Evolutionary conservation across 106 monocot genomes (phyloP).

Genomic region (Gastrodia elata): DNA sequence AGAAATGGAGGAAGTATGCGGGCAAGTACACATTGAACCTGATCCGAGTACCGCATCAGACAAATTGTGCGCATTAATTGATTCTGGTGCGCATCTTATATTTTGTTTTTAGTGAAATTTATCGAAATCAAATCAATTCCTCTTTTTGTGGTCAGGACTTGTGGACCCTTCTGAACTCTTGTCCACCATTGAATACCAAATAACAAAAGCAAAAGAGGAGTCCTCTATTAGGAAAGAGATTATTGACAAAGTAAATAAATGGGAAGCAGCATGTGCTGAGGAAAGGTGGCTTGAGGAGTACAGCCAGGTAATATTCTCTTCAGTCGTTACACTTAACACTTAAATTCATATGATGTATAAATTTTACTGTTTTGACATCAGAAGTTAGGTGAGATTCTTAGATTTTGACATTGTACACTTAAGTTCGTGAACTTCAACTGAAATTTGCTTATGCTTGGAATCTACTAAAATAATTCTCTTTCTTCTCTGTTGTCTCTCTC

Average conservation of each 20-base stretch:
- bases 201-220: conserved; percentile 56
- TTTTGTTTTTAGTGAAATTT: background rate
- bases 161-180: conserved; percentile 80
- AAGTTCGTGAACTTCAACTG: background rate
- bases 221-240: conserved; percentile 53
- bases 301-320: conserved; percentile 31
- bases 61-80: conserved; percentile 64
- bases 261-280: conserved; percentile 67
- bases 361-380: background rate
- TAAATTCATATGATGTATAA: background rate
- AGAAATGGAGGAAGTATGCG: conserved; percentile 84
- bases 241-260: conserved; percentile 50
- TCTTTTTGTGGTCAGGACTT: conserved; percentile 39
- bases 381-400: background rate
- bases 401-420: background rate
- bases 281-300: conserved; percentile 90
- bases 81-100: conserved; percentile 47
- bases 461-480: too few relatives aligned
- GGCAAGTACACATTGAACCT: conserved; percentile 63
- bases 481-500: too few relatives aligned
- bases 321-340: background rate
- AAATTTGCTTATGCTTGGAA: too few relatives aligned
- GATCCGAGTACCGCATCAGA: conserved; percentile 78
- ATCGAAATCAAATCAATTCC: background rate
- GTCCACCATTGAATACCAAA: conserved; percentile 52